These are phyloP conservation scores for Phytophthora ohioensis DNA, from an alignment of 352 stramenopile species.

Conservation along the genomic window DNA sequence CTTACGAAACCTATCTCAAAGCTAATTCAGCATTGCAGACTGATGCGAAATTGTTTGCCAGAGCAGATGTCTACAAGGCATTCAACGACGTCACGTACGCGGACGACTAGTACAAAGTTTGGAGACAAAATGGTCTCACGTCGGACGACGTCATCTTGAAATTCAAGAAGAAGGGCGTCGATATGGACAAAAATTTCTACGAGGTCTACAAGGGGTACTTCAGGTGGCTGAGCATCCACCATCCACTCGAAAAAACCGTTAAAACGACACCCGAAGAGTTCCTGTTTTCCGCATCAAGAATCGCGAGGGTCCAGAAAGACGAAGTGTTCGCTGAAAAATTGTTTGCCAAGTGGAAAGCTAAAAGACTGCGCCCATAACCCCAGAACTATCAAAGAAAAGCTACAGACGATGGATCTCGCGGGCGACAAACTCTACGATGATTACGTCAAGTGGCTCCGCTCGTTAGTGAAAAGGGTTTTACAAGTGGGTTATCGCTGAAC, in stretches of 20 bases:
- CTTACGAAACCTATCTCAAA: neutral
- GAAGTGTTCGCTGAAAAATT: neutral
- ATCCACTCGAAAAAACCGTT: neutral
- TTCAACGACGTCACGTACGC: neutral
- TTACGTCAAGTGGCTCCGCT: constrained; percentile 11
- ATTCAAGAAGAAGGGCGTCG: neutral
- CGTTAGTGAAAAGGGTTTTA: neutral
- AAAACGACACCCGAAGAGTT: neutral
- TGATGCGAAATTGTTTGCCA: constrained; percentile 4
- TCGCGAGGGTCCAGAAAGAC: neutral
- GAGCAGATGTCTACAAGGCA: neutral
- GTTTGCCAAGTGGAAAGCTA: constrained; percentile 9
- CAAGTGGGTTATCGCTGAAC: too few relatives aligned
- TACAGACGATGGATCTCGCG: neutral
- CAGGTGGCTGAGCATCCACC: constrained; percentile 3
- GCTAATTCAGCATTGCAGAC: neutral
- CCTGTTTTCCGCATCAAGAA: neutral
- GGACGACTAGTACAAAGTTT: neutral
- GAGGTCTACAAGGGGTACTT: constrained; percentile 8
- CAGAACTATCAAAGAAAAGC: neutral
- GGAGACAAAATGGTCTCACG: neutral
- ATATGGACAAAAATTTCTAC: neutral
- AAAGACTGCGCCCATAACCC: neutral
- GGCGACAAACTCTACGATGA: constrained; percentile 3
- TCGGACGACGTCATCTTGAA: neutral